A percentile compares a stretch with the other conserved stretches of the same genome.
These are phyloP conservation scores for Kazachstania sp. DNA, from an alignment of 1,139 yeast genomes.

Conservation along the genomic window DNA sequence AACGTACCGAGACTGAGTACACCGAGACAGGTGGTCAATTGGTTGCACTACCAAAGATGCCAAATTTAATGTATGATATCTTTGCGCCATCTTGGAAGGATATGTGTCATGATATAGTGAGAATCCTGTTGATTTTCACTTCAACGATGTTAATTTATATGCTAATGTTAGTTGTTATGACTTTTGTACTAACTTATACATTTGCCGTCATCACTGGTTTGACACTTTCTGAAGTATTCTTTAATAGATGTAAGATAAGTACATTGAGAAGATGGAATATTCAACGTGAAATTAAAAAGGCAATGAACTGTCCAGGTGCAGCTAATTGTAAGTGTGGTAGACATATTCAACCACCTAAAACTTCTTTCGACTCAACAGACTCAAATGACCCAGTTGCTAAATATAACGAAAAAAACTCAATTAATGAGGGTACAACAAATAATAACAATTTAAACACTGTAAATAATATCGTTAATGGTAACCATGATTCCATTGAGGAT, in stretches of 20 bases:
- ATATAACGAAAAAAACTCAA: background rate
- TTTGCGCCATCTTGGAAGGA: constrained; percentile 36
- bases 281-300: constrained; percentile 23
- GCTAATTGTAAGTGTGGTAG: constrained; percentile 25
- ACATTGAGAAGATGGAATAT: constrained; percentile 29
- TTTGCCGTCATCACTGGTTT: constrained; percentile 66
- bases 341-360: constrained; percentile 8
- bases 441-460: background rate
- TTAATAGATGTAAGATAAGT: constrained; percentile 41
- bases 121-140: constrained; percentile 47
- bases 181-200: constrained; percentile 54
- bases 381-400: background rate
- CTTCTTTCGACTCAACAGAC: background rate
- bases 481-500: background rate
- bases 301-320: constrained; percentile 25
- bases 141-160: constrained; percentile 62
- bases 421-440: background rate
- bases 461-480: background rate
- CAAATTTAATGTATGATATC: constrained; percentile 32
- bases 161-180: constrained; percentile 73
- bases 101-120: constrained; percentile 43
- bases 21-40: constrained; percentile 11
- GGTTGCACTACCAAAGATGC: constrained; percentile 21
- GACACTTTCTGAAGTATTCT: constrained; percentile 58
- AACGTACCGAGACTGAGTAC: constrained; percentile 5